Evolutionary conservation across 495 filamentous ascomycete species (phyloP), one percentile per base, ranked within the genome.

Genomic region (Penicillium manginii): DNA sequence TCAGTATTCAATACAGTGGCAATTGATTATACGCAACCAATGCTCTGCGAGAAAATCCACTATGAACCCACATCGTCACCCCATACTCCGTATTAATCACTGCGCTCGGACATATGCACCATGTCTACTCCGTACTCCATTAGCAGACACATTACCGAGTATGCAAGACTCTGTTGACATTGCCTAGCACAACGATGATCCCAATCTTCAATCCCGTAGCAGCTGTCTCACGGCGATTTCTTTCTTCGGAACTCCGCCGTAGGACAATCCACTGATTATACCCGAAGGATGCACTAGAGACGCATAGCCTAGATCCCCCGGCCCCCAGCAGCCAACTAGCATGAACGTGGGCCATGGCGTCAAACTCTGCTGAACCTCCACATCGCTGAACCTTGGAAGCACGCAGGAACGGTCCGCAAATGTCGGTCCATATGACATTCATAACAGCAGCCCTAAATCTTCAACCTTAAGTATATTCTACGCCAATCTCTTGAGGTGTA

Each of bases 241-340:
- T 43, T 43, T 17, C 45, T 4, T 47, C 15, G 45, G 21, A 47
- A 11, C 6, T 23, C 22, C 21, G 19, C 45, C 21, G 45, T 26
- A 47, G 10, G 19, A n/a, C 10, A 47, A 12, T 6, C 40, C 40
- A n/a, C 2, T 17, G 3, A 18, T 8, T n/a, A 37, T 7, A 43
- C 14, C 17, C 45, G 45, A 47, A 47, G 45, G 45, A 47, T 47
- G 45, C 45, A 26, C 45, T 47, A 47, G 45, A 47, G 45, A 26
- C n/a, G 45, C 45, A 47, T 47, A 17, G 40, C 7, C 15, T 5
- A 17, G n/a, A 17, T 43, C n/a, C 17, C 1, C 2, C 19, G 45
- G 26, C 11, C 21, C 19, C 21, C 19, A 47, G 10, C 4, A 47
- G 18, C 40, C 45, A 47, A n/a, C 9, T 12, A 26, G 21, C 21